These are phyloP conservation scores for Rhodotorula sp. DNA, from an alignment of 1,284 basidiomycete species.

Conservation along the genomic window DNA sequence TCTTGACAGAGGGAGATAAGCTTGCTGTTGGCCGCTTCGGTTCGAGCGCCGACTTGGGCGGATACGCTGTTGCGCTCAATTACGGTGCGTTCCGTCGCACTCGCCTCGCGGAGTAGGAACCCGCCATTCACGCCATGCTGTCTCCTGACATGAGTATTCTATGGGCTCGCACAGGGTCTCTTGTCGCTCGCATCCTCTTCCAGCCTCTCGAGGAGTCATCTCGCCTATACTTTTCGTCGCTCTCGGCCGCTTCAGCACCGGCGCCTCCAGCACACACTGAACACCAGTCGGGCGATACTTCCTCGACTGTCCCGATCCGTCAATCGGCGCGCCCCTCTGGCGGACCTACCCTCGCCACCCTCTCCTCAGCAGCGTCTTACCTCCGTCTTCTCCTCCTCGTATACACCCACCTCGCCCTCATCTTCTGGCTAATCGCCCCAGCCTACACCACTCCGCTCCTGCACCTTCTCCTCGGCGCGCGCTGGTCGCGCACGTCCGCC, in stretches of 20 bases:
- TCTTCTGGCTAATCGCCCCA: conserved; percentile 57
- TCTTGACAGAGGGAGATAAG: conserved; percentile 94
- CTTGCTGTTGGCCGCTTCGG: conserved; percentile 80
- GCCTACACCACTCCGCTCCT: conserved; percentile 70
- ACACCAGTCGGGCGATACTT: too few species aligned
- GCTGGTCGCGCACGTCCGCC: conserved; percentile 57
- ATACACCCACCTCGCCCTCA: conserved; percentile 67
- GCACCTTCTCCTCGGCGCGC: conserved; percentile 61
- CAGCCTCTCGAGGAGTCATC: conserved; percentile 90
- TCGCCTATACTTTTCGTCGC: conserved; percentile 74
- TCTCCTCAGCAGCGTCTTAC: conserved; percentile 9
- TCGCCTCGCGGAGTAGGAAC: too few species aligned
- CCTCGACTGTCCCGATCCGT: too few species aligned
- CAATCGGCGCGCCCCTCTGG: too few species aligned
- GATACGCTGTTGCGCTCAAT: conserved; percentile 90
- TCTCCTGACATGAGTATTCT: background rate
- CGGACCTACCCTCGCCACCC: background rate
- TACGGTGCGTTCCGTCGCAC: conserved; percentile 64
- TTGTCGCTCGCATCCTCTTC: conserved; percentile 85
- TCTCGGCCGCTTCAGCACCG: conserved; percentile 4
- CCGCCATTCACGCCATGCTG: background rate
- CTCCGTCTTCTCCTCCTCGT: conserved; percentile 63
- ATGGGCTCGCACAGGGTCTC: conserved; percentile 64
- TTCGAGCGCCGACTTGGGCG: conserved; percentile 81
- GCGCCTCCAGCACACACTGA: background rate